Evolutionary conservation across 2,329 filamentous ascomycete species (phyloP).

Genomic region (Helminthosporium solani): DNA sequence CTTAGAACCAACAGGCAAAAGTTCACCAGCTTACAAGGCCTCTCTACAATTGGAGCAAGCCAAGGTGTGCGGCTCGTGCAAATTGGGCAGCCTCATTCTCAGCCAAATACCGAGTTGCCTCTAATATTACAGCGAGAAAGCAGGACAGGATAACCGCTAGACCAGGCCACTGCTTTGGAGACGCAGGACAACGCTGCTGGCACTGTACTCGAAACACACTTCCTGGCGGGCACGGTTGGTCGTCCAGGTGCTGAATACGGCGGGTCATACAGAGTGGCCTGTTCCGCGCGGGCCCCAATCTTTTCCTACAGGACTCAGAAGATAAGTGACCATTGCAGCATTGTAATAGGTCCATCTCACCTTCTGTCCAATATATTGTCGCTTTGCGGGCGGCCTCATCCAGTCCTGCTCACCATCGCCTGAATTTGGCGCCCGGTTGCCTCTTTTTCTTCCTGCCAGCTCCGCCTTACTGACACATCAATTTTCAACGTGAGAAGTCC

Average conservation of each 20-base stretch:
- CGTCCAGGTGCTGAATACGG: not conserved
- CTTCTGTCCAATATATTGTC: not conserved
- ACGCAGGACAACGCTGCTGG: not conserved
- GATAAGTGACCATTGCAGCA: not conserved
- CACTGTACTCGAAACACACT: not conserved
- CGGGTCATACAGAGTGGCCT: not conserved
- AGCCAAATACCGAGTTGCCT: too few species aligned
- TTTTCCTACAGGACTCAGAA: slow-evolving; percentile 1
- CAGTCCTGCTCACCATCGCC: not conserved
- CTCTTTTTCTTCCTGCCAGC: not conserved
- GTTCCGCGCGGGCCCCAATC: not conserved
- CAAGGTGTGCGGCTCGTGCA: too few species aligned
- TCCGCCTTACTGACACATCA: not conserved
- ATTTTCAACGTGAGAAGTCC: not conserved
- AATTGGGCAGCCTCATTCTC: too few species aligned
- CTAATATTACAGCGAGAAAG: too few species aligned
- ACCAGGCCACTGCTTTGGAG: not conserved
- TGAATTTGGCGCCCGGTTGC: slow-evolving; percentile 5
- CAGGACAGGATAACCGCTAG: not conserved
- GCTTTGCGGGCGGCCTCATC: slow-evolving; percentile 6
- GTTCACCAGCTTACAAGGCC: too few species aligned
- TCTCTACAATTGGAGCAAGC: too few species aligned
- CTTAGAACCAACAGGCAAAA: too few species aligned
- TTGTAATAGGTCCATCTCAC: not conserved
- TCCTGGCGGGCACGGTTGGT: too few species aligned